Evolutionary conservation across 2,329 filamentous ascomycete species (phyloP), one percentile per base, ranked within the genome.

Genomic region (Fusarium pseudograminearum): DNA sequence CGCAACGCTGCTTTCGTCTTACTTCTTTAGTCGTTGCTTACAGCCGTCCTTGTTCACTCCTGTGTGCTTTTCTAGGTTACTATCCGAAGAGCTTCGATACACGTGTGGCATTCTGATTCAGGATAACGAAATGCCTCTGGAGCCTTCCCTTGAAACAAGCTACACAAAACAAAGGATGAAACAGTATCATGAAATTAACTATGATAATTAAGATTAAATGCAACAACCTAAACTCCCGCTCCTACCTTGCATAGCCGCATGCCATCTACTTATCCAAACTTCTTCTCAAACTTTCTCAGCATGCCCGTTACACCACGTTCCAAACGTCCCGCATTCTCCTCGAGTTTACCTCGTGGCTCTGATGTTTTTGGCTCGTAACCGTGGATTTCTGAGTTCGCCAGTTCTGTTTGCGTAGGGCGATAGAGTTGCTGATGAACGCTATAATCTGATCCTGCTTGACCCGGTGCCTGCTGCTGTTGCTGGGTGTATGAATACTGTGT

Each of bases 251-350:
- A 26, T 24, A 41, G 26, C 34, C 42, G 33, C 26, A 53, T 41
- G 10, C 14, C 26, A 26, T 57, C 78, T 44, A 20, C n/a, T n/a
- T 73, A 89, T 0, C 84, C 85, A 80, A 91, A 90, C 76, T 89
- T 91, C 87, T 92, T 93, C 82, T 94, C 91, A 78, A 94, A 85
- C 81, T 90, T 93, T 85, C 91, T 93, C 70, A 94, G 79, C 83
- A 93, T 90, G 9, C 89, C 88, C 30, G 88, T 86, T 7, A 93
- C 86, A 2, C 90, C 89, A 77, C 89, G 89, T 80, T 94, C 91
- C 34, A 93, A 73, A 72, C 87, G 85, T 30, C 87, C 89, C 0
- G 90, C 88, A 64, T 87, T 86, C 76, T 89, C 87, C 73, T 92
- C 91, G 31, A 93, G 78, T 76, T 85, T 87, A 9, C 80, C 86